Base-by-base conservation (phyloP, 2,329 filamentous ascomycete genomes). In the Venturiaceae sp. region DNA sequence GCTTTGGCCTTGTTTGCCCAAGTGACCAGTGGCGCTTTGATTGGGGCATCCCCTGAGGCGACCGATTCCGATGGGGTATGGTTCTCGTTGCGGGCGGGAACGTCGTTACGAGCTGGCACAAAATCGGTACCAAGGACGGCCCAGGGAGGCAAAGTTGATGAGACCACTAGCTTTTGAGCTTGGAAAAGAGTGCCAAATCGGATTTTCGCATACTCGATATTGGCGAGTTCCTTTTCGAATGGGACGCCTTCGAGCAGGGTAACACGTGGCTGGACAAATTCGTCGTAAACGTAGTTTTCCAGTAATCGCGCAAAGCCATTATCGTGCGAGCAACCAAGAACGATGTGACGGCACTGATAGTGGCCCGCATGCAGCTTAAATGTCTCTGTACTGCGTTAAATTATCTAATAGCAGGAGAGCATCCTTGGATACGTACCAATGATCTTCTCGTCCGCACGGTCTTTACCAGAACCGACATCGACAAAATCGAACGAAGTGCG, bases 291-390 rank as follows among this genome's bases (percentile, higher is more conserved):
- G 55, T 75, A 75, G 34, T 80, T 74, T 64, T 81, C 76, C 11
- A 85, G 70, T 36, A 79, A 69, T 11, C 74, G 72, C 26, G 77
- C 76, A 66, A 83, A 84, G 23, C 78, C 75, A 58, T 77, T 77
- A 68, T 82, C 79, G 60, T 81, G 78, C 14, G 79, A 80, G 67
- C 81, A 83, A 8, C 82, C 83, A 36, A 85, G 73, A 53, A 84
- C 72, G 56, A 85, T 77, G 58, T 83, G 81, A 57, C 80, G 81
- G 65, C 83, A 85, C 63, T 83, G 81, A 62, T 76, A 79, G 63
- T 84, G 79, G 67, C 79, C 74, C 55, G 83, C 70, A 67, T 79
- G 76, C 53, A 81, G 67, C 63, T 80, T 79, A 68, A 85, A 79
- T 28, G 72, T 72, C 62, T 81, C 81, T 82, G 62, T 14, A n/a